Evolutionary conservation across 2,329 filamentous ascomycete genomes (phyloP), one percentile per base, ranked within the genome.

Genomic region (Colletotrichum scovillei): DNA sequence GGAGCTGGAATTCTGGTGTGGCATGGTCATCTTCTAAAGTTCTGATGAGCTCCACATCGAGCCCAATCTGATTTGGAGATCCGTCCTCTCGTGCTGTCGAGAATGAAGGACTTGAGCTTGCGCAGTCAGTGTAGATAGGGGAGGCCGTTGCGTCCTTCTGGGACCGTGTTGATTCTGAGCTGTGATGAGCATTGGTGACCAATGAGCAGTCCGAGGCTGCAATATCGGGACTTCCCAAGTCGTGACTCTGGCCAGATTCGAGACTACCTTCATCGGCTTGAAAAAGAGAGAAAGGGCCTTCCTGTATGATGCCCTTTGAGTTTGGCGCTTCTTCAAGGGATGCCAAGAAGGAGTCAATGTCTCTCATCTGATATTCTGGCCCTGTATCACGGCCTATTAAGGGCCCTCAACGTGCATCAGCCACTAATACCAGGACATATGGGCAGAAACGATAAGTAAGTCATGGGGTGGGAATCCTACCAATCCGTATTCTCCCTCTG

Each of bases 401-500:
- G 14, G 11, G 2, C 30, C 11, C 7, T 4, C 24, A 56, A 56
- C 4, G 26, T 56, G 42, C 4, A n/a, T 49, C 19, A 49, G 42
- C 42, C 42, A 11, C 42, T 22, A 49, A n/a, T 22, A 49, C 19
- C 42, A n/a, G 19, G 7, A 49, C 42, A n/a, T 49, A 8, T 5
- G 19, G 42, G 42, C 42, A 49, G 42, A 49, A 49, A 22, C 7
- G 19, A 19, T 19, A 42, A 42, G 14, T 19, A 46, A 8, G 22
- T 56, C 4, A 19, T 42, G 38, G 38, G 38, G 7, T 28, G 26
- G 5, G 14, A 19, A 9, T 57, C 67, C n/a, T n/a, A 64, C 67
- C 46, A 5, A 69, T 57, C 3, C 49, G 24, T 2, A 69, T 69
- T 26, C 67, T 62, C 14, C 58, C 66, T 22, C 42, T 49, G 42